Evolutionary conservation across 176 grass and related monocot genomes (phyloP).

Genomic region (Puya raimondii): DNA sequence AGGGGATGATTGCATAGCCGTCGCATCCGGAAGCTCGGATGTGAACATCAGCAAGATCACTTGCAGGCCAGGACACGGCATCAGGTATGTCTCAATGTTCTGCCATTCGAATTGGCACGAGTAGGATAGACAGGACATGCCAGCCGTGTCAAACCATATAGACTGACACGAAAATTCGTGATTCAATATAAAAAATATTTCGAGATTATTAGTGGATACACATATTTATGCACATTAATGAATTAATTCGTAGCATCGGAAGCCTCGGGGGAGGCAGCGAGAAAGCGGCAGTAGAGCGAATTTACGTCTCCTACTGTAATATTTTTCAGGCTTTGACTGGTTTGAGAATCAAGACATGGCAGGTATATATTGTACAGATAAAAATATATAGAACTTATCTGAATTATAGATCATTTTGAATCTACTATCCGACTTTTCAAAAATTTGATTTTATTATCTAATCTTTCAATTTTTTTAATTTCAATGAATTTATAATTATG

Average conservation of each 20-base stretch:
- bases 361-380: background rate
- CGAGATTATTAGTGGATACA: background rate
- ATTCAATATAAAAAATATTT: background rate
- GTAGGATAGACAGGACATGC: background rate
- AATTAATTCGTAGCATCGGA: slow-evolving; percentile 42
- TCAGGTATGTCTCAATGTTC: background rate
- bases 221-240: background rate
- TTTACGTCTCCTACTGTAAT: slow-evolving; percentile 33
- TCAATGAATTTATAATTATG: too few relatives aligned
- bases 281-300: slow-evolving; percentile 19
- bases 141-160: background rate
- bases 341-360: slow-evolving; percentile 21
- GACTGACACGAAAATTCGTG: background rate
- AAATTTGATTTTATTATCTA: too few relatives aligned
- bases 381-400: too few relatives aligned
- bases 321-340: slow-evolving; percentile 1
- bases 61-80: slow-evolving; percentile 14
- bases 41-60: background rate
- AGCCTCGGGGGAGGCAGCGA: slow-evolving; percentile 30
- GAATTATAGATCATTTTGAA: too few relatives aligned
- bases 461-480: too few relatives aligned
- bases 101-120: background rate
- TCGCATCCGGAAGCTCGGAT: background rate
- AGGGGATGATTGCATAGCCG: slow-evolving; percentile 6
- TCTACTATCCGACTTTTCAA: too few relatives aligned